phyloP scores from a whole-genome alignment of 805 yeast species.

The Lachancea waltii region DNA sequence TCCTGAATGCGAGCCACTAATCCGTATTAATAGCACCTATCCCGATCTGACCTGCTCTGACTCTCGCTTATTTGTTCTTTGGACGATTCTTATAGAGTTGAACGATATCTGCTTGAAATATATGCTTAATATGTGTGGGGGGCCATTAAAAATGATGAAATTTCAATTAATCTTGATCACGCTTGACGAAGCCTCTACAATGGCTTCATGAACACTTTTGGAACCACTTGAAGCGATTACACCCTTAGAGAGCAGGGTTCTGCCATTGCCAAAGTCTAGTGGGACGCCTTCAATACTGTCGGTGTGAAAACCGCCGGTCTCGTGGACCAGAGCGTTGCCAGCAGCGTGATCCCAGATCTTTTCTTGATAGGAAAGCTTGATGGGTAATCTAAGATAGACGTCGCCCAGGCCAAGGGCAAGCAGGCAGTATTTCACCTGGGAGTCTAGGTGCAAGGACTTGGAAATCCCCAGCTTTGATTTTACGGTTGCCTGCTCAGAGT shows the following conservation, averaged over 20 bases:
- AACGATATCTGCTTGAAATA: neutral
- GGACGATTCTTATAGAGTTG: no score
- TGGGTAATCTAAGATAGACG: slow-evolving; percentile 83
- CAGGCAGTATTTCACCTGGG: slow-evolving; percentile 94
- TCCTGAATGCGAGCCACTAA: no score
- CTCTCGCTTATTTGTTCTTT: no score
- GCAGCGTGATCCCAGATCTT: slow-evolving; percentile 99
- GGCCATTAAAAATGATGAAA: no score
- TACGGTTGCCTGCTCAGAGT: slow-evolving; percentile 72
- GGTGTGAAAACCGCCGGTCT: slow-evolving; percentile 87
- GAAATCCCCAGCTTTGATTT: slow-evolving; percentile 58
- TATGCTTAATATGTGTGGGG: no score
- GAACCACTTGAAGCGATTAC: slow-evolving; percentile 71
- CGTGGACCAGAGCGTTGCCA: slow-evolving; percentile 78
- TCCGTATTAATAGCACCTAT: no score
- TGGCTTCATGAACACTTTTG: slow-evolving; percentile 19
- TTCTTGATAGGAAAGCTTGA: slow-evolving; percentile 68
- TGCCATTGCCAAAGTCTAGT: slow-evolving; percentile 80
- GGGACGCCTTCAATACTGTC: slow-evolving; percentile 65
- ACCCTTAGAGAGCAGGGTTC: slow-evolving; percentile 76
- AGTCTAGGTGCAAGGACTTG: slow-evolving; percentile 74
- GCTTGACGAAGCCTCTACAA: slow-evolving; percentile 22
- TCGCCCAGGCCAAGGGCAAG: slow-evolving; percentile 90
- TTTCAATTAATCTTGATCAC: slow-evolving; percentile 19
- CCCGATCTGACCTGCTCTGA: no score